Base-by-base conservation (phyloP, 2,329 filamentous ascomycete species). In the Tolypocladium tundrense region DNA sequence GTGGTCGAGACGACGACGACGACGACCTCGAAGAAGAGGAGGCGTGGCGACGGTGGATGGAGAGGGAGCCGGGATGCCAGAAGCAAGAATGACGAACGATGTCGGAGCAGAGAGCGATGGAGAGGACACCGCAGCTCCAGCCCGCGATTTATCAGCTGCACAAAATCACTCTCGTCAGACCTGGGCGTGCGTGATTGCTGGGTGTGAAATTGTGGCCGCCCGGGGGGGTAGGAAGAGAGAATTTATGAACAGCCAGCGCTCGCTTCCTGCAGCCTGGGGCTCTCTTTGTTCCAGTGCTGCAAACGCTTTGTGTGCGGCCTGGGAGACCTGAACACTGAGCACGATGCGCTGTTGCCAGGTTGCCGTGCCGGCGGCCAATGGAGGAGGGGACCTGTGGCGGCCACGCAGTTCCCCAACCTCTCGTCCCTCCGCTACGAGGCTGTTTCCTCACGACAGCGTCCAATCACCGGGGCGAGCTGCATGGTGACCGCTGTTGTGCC, bases 91-190 rank as follows among this genome's bases (percentile, higher is more conserved):
- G 52, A 24, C 45, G 27, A 54, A 21, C 39, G 53, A 54, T n/a
- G 53, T 33, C 27, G 53, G 53, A 41, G 24, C 39, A n/a, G 53
- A 39, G 40, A 56, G 54, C 40, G 40, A 42, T 8, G 40, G 24
- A 39, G 35, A 39, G 43, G 39, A 59, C 59, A 50, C 24, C 42
- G 45, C 52, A 54, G 43, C 53, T 40, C 61, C 64, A 62, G 63
- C 60, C 63, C 54, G 56, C 66, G 66, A 67, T 70, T 70, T 68
- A 69, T 67, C 62, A 66, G 63, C 61, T 64, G 65, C 63, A 60
- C 61, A 61, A 37, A n/a, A 52, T 52, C 48, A 31, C 16, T 27
- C 45, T 51, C 31, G 45, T 48, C 43, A 24, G 24, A 48, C 13
- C 61, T 31, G 50, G 52, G 52, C 51, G 35, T 54, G 52, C 16